Percentiles rank a stretch among this genome's conserved stretches.
Conservation (phyloP, 768 basidiomycete species). For the Hysterangium stoloniferum region DNA sequence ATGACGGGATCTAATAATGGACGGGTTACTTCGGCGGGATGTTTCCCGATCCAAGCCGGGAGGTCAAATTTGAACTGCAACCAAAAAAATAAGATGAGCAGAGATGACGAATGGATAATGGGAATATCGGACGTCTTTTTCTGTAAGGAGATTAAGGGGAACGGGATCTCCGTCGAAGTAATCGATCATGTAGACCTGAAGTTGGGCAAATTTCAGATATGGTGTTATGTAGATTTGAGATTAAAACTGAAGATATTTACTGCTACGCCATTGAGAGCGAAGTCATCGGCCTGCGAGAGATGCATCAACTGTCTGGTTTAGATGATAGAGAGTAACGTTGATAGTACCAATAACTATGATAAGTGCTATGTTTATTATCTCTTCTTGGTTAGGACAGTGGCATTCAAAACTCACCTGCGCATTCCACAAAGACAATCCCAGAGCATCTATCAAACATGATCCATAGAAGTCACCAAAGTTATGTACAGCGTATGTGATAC, state of each 20-base stretch:
- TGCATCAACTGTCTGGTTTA: neutral
- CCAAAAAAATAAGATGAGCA: neutral
- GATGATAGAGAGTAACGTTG: neutral
- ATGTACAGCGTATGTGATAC: neutral
- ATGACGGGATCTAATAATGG: slow-evolving; percentile 10
- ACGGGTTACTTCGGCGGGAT: slow-evolving; percentile 2
- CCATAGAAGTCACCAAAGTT: neutral
- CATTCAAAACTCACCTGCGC: slow-evolving; percentile 1
- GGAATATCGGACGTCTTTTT: neutral
- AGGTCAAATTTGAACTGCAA: slow-evolving; percentile 1
- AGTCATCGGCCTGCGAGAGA: slow-evolving; percentile 7
- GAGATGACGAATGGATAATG: neutral
- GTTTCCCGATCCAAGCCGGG: slow-evolving; percentile 1
- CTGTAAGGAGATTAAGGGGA: neutral
- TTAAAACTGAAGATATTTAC: neutral
- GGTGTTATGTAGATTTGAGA: too few relatives aligned
- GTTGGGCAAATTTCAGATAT: neutral
- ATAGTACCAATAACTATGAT: neutral
- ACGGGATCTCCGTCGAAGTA: slow-evolving; percentile 10
- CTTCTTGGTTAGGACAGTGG: neutral
- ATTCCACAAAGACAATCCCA: slow-evolving; percentile 6
- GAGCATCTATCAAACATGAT: slow-evolving; percentile 3
- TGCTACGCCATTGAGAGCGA: slow-evolving; percentile 12
- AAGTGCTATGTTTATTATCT: too few relatives aligned
- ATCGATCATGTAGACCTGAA: slow-evolving; percentile 8